These are phyloP conservation scores for Artemisia tridentata DNA, from an alignment of 129 eudicot species.

Conservation along the genomic window DNA sequence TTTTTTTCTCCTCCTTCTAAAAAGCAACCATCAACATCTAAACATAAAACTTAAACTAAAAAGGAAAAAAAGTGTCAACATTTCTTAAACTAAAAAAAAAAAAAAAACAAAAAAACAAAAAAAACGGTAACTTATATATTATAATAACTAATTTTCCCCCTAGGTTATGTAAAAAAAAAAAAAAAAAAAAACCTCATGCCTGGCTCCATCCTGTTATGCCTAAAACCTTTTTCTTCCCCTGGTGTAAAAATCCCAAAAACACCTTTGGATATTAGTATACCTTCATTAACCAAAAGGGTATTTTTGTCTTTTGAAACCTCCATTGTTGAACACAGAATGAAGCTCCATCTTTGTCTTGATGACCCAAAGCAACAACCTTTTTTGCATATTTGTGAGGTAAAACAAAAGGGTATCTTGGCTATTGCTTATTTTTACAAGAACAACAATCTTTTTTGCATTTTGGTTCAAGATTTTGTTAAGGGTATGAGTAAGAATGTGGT, in stretches of 20 bases:
- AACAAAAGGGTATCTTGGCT: conserved; percentile 18
- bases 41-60: background rate
- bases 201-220: conserved; percentile 44
- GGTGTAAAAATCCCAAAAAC: conserved; percentile 9
- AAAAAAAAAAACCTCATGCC: conserved; percentile 30
- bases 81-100: conserved; percentile 8
- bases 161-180: conserved; percentile 22
- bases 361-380: background rate
- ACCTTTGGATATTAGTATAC: background rate
- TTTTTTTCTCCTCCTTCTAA: background rate
- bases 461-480: conserved; percentile 2
- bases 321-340: conserved; percentile 28
- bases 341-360: background rate
- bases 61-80: conserved; percentile 14
- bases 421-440: background rate
- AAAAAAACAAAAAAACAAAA: background rate
- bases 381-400: no score
- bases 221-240: conserved; percentile 8
- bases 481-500: conserved; percentile 15
- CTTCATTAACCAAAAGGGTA: conserved; percentile 17
- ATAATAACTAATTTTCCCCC: background rate
- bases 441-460: background rate
- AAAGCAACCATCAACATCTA: conserved; percentile 23
- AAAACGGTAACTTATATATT: conserved; percentile 11
- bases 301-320: conserved; percentile 14